Evolutionary conservation across 2,329 filamentous ascomycete species (phyloP).

Genomic region (Apiospora kogelbergensis): DNA sequence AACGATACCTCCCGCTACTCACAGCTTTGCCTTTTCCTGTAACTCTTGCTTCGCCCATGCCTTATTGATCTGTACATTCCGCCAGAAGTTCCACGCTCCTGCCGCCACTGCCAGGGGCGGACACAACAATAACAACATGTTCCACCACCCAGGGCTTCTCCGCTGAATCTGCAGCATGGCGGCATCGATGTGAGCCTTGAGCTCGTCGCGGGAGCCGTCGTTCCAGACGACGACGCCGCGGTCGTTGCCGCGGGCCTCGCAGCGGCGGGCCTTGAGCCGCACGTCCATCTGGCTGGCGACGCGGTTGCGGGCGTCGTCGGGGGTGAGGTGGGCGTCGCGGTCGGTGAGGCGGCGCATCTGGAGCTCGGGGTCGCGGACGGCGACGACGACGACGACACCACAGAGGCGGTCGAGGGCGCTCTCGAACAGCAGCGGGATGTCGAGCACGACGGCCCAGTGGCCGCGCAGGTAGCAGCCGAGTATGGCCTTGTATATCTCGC

Average conservation of each 20-base stretch:
- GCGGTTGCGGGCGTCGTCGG: slow-evolving; percentile 85
- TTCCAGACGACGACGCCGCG: slow-evolving; percentile 88
- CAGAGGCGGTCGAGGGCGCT: slow-evolving; percentile 82
- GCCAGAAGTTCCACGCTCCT: slow-evolving; percentile 70
- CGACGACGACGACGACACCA: slow-evolving; percentile 83
- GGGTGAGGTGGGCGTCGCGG: slow-evolving; percentile 74
- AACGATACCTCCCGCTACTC: slow-evolving; percentile 13
- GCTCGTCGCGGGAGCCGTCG: slow-evolving; percentile 70
- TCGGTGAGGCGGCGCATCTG: slow-evolving; percentile 79
- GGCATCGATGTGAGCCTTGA: slow-evolving; percentile 65
- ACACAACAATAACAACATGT: slow-evolving; percentile 65
- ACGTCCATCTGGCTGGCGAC: slow-evolving; percentile 88
- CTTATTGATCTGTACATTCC: slow-evolving; percentile 69
- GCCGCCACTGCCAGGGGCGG: slow-evolving; percentile 73
- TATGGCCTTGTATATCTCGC: slow-evolving; percentile 76
- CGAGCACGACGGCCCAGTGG: slow-evolving; percentile 85
- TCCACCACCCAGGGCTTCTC: slow-evolving; percentile 80
- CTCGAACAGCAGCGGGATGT: slow-evolving; percentile 92
- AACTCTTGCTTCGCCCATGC: slow-evolving; percentile 65
- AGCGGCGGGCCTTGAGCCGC: slow-evolving; percentile 75
- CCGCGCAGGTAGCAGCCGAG: slow-evolving; percentile 72
- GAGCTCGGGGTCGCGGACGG: slow-evolving; percentile 73
- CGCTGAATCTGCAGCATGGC: slow-evolving; percentile 64
- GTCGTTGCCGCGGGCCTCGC: slow-evolving; percentile 61
- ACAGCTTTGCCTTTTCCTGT: slow-evolving; percentile 45